A percentile compares a stretch with the other conserved stretches of the same genome.
phyloP scores from a whole-genome alignment of 2,329 filamentous ascomycete species.

The Aspergillus fructus region DNA sequence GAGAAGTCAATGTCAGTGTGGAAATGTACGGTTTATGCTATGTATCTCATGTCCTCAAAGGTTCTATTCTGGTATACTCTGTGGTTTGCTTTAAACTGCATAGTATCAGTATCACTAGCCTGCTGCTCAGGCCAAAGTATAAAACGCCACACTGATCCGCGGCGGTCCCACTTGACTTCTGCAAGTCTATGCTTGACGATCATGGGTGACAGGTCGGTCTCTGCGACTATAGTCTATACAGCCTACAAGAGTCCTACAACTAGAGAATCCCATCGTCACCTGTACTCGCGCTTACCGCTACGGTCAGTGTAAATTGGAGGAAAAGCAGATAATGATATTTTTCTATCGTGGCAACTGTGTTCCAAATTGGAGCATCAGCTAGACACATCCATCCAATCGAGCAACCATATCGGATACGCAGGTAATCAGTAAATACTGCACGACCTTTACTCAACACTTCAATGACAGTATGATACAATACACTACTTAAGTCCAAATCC shows the following conservation, averaged over 20 bases:
- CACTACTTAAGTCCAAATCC: constrained; percentile 77
- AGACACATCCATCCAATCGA: neutral
- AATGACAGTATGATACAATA: neutral
- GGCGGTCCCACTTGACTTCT: too few relatives aligned
- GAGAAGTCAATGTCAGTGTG: too few relatives aligned
- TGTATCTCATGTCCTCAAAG: too few relatives aligned
- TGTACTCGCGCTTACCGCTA: neutral
- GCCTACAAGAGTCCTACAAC: neutral
- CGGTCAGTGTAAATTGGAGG: neutral
- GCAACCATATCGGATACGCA: neutral
- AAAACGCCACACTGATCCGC: too few relatives aligned
- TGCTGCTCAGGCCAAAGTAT: too few relatives aligned
- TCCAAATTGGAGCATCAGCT: neutral
- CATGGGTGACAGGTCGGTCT: neutral
- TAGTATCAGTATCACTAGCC: too few relatives aligned
- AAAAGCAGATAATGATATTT: neutral
- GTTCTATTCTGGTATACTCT: too few relatives aligned
- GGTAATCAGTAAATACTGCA: neutral
- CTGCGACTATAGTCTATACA: neutral
- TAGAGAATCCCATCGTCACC: neutral
- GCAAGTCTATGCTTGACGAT: too few relatives aligned
- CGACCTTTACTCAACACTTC: neutral
- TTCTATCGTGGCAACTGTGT: neutral
- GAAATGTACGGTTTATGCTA: too few relatives aligned
- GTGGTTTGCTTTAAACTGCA: too few relatives aligned